phyloP scores from a whole-genome alignment of 2,329 filamentous ascomycete genomes.

The Podosphaera fusca region DNA sequence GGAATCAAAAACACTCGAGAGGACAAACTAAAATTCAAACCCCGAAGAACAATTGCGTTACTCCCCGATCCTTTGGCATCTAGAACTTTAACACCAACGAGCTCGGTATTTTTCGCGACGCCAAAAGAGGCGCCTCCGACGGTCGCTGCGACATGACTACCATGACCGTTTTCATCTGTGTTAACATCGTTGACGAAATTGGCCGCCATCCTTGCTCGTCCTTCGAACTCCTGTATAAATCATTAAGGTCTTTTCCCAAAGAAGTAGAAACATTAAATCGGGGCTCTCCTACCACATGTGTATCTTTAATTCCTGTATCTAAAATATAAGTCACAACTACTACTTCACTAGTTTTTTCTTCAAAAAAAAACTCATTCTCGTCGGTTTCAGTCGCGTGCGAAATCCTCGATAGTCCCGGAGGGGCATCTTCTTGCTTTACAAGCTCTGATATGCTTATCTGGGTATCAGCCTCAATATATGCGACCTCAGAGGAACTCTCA shows the following conservation, averaged over 20 bases:
- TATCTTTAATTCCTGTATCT: constrained; percentile 17
- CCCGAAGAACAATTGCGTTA: constrained; percentile 29
- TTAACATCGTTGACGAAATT: constrained; percentile 14
- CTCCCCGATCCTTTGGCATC: constrained; percentile 20
- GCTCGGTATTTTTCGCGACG: constrained; percentile 17
- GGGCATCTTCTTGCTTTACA: constrained; percentile 28
- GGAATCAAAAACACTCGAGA: not conserved
- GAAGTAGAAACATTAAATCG: not conserved
- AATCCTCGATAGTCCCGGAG: constrained; percentile 16
- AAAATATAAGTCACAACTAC: constrained; percentile 18
- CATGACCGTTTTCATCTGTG: constrained; percentile 20
- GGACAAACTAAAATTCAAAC: constrained; percentile 25
- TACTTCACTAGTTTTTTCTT: constrained; percentile 12
- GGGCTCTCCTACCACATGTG: constrained; percentile 11
- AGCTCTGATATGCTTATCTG: constrained; percentile 22
- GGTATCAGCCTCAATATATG: constrained; percentile 30
- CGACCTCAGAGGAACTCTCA: constrained; percentile 21
- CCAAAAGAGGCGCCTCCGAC: constrained; percentile 19
- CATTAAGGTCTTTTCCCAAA: not conserved
- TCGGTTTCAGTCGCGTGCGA: constrained; percentile 9
- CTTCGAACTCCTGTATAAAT: constrained; percentile 15
- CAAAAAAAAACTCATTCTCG: constrained; percentile 14
- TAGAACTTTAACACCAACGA: constrained; percentile 20
- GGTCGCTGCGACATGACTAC: constrained; percentile 21
- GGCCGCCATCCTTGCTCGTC: constrained; percentile 16